Base-by-base conservation (phyloP, 2,329 filamentous ascomycete genomes). In the Sarocladium kiliense region DNA sequence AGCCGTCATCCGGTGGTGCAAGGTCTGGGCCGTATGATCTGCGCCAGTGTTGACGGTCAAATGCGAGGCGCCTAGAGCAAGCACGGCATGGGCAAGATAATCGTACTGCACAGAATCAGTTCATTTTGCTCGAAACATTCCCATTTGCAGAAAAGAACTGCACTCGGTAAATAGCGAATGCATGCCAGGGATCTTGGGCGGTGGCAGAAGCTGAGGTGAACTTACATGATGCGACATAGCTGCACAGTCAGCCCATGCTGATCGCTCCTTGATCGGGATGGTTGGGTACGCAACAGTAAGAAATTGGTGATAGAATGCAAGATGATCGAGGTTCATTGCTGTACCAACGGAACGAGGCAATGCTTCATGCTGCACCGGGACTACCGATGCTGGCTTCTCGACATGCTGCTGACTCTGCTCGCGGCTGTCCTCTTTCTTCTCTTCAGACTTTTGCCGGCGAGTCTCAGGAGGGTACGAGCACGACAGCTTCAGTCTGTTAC, bases 221-320 rank as follows among this genome's bases (percentile, higher is more conserved):
- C 64, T 60, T 56, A 72, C 70, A 18, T 59, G 53, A 57, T 74
- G 68, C 5, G 68, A 68, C 56, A 74, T 64, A 26, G 64, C 59
- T 2, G 68, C 68, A 1, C 67, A 68, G 21, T 67, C 59, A 47
- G 58, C 62, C 71, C 71, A 74, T 0, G 71, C 57, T 5, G 62
- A 60, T 3, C 64, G 64, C 2, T 64, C 65, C 16, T 60, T 58
- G 1, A 73, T 56, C 5, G 71, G 71, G 9, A 73, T 54, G 1
- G 70, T 67, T 2, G 70, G 71, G 42, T 69, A 69, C 3, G 75
- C 76, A 2, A 69, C 63, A 1, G 73, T 65, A 12, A 80, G 59
- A 57, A 79, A 80, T 58, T 79, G 76, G 56, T 78, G 75, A 57
- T 78, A 79, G 59, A 78, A 77, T 7, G 74, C 67, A 64, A 80